Conservation (phyloP, 2,329 filamentous ascomycete species). For the Paraconiothyrium sp. region DNA sequence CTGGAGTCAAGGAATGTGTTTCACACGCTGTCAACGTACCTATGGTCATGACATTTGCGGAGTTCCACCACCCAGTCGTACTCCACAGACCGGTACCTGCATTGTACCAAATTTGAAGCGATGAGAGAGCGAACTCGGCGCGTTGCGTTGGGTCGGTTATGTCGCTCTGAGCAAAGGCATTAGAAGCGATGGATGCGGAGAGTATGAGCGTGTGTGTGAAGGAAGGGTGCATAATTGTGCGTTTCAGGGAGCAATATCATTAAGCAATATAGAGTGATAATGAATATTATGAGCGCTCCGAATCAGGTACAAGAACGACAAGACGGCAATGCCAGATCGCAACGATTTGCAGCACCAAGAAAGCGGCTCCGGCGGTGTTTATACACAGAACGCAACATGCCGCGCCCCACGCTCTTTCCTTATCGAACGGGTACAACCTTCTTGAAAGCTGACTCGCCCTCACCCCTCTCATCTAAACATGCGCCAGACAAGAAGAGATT, state of each 20-base stretch:
- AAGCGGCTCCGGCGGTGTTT: constrained; percentile 16
- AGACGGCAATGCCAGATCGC: not conserved
- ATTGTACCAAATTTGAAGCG: constrained; percentile 71
- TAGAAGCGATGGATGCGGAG: constrained; percentile 28
- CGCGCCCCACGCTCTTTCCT: not conserved
- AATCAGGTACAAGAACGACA: not conserved
- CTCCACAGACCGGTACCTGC: constrained; percentile 69
- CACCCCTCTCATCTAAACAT: constrained; percentile 19
- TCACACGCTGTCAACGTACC: no score
- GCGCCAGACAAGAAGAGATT: not conserved
- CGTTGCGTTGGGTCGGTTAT: constrained; percentile 34
- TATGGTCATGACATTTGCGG: constrained; percentile 63
- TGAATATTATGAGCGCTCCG: not conserved
- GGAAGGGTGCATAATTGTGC: constrained; percentile 30
- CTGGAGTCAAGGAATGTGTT: no score
- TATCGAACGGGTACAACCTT: constrained; percentile 1
- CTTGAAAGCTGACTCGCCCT: constrained; percentile 15
- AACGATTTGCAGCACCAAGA: constrained; percentile 5
- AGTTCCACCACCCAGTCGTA: constrained; percentile 77
- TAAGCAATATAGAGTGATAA: constrained; percentile 13
- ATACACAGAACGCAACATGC: constrained; percentile 4
- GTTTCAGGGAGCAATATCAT: constrained; percentile 8
- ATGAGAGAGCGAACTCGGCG: constrained; percentile 47
- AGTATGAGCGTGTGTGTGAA: constrained; percentile 26
- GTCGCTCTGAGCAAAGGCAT: constrained; percentile 32